A percentile compares a stretch with the other conserved stretches of the same genome.
These are phyloP conservation scores for Jamesozyma hellenica DNA, from an alignment of 805 yeast genomes.

Conservation along the genomic window DNA sequence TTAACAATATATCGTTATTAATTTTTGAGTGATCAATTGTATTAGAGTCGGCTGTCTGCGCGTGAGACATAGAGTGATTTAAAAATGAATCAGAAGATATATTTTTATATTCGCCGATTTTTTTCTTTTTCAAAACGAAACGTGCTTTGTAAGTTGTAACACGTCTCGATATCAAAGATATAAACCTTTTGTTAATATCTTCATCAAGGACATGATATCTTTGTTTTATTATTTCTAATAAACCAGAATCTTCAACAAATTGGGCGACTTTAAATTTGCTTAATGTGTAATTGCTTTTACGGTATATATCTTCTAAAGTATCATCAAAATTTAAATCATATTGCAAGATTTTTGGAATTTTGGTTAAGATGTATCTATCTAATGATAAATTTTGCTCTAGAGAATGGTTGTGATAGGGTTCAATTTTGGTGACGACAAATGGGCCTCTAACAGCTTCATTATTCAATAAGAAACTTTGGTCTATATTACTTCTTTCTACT, in stretches of 20 bases:
- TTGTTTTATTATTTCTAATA: constrained; percentile 23
- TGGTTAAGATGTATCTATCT: constrained; percentile 26
- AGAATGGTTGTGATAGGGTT: constrained; percentile 29
- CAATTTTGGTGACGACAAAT: constrained; percentile 28
- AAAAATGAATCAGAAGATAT: constrained; percentile 4
- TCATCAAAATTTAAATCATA: constrained; percentile 28
- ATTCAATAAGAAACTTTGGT: background rate
- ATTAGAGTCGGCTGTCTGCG: background rate
- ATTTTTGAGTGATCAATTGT: background rate
- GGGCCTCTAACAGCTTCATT: constrained; percentile 19
- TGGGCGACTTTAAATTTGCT: constrained; percentile 27
- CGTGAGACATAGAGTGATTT: background rate
- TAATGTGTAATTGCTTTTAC: constrained; percentile 24
- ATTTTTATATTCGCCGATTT: constrained; percentile 22
- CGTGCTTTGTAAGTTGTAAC: constrained; percentile 30
- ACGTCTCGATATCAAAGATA: constrained; percentile 26
- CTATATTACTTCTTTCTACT: background rate
- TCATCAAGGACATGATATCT: constrained; percentile 24
- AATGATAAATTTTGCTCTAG: constrained; percentile 24
- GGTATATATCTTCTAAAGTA: constrained; percentile 24
- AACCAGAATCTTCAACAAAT: constrained; percentile 28
- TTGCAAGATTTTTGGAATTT: constrained; percentile 27
- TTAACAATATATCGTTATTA: background rate
- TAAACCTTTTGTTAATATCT: constrained; percentile 25
- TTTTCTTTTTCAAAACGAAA: constrained; percentile 27